Evolutionary conservation across 352 stramenopile species (phyloP).

Genomic region (Phytopythium cucurbitacearum): DNA sequence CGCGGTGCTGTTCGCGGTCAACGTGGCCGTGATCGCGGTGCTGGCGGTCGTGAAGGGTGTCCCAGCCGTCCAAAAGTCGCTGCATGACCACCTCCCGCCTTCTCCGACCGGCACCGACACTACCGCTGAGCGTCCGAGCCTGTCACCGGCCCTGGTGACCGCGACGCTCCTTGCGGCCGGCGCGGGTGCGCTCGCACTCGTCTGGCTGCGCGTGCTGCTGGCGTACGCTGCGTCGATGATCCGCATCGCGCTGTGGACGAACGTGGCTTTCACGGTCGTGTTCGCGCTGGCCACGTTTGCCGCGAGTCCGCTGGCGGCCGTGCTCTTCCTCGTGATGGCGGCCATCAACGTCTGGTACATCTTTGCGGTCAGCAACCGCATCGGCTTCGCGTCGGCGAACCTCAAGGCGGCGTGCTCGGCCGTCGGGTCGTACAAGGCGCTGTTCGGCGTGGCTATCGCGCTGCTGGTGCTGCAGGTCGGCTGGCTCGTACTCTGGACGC

Average conservation of each 20-base stretch:
- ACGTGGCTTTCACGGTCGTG: conserved; percentile 63
- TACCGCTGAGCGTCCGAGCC: conserved; percentile 13
- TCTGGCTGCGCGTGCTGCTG: conserved; percentile 82
- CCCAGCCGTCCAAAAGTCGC: conserved; percentile 36
- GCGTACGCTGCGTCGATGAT: conserved; percentile 73
- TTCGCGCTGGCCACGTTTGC: conserved; percentile 63
- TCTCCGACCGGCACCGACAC: conserved; percentile 13
- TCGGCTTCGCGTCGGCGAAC: conserved; percentile 80
- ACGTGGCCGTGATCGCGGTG: conserved; percentile 51
- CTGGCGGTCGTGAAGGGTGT: conserved; percentile 74
- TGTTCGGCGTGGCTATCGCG: conserved; percentile 66
- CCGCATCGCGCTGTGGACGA: conserved; percentile 75
- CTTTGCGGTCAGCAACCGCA: conserved; percentile 71
- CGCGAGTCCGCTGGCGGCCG: conserved; percentile 52
- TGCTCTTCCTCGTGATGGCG: conserved; percentile 54
- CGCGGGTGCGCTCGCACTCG: conserved; percentile 47
- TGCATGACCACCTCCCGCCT: conserved; percentile 11
- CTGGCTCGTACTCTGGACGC: conserved; percentile 73
- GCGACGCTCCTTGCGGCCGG: conserved; percentile 42
- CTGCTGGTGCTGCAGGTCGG: conserved; percentile 66
- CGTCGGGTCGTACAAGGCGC: conserved; percentile 41
- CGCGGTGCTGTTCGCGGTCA: conserved; percentile 59
- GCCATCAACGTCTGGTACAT: conserved; percentile 86
- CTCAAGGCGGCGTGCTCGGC: conserved; percentile 66
- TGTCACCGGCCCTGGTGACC: conserved; percentile 48